phyloP scores from a whole-genome alignment of 345 rosid genomes.

The Ailanthus altissimus region DNA sequence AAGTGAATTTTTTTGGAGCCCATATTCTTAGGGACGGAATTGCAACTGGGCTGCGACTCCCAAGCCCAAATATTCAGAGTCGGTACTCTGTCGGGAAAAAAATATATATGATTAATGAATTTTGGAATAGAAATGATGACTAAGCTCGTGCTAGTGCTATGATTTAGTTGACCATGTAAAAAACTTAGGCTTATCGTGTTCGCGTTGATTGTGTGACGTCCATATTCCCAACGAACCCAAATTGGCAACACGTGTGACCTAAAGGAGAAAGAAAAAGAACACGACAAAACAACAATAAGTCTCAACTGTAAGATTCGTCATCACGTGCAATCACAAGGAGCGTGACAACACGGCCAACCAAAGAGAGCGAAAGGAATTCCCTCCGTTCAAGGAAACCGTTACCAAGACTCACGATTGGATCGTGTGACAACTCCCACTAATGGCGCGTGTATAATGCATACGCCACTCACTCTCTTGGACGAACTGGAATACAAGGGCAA shows the following conservation, averaged over 20 bases:
- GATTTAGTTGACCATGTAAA: too few species aligned
- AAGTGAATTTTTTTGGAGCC: background rate
- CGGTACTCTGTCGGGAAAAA: too few species aligned
- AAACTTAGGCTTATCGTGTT: too few species aligned
- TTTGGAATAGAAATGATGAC: too few species aligned
- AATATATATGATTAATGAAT: too few species aligned
- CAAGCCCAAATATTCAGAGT: too few species aligned
- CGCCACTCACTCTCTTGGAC: too few species aligned
- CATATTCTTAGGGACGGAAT: constrained; percentile 6
- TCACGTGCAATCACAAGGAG: background rate
- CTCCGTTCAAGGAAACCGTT: background rate
- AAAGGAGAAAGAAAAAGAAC: too few species aligned
- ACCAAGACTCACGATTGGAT: background rate
- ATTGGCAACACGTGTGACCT: background rate
- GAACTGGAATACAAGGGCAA: background rate
- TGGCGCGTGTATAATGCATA: background rate
- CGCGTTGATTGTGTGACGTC: too few species aligned
- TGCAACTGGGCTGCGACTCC: too few species aligned
- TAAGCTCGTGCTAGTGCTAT: too few species aligned
- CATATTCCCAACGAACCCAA: background rate
- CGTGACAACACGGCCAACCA: background rate
- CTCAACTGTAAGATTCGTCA: too few species aligned
- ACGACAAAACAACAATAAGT: background rate
- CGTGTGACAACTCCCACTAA: background rate
- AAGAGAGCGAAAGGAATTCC: background rate